A percentile compares a stretch with the other conserved stretches of the same genome.
Evolutionary conservation across 176 grass and related monocot species (phyloP).

Genomic region (Bolboschoenus planiculmis): DNA sequence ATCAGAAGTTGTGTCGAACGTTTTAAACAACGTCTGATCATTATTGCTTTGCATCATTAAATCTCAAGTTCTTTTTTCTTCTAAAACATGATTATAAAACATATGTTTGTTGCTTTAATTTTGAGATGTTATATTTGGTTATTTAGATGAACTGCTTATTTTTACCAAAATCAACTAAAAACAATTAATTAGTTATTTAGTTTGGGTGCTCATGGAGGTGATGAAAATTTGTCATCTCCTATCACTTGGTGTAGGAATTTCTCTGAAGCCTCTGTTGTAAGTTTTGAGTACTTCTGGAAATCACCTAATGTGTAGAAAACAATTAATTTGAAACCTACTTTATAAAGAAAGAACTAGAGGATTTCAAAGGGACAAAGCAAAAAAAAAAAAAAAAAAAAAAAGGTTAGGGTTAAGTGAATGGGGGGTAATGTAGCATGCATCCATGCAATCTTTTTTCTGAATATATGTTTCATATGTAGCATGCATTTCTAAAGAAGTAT

Average conservation of each 20-base stretch:
- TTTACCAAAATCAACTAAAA: background rate
- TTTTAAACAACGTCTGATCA: background rate
- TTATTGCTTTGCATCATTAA: background rate
- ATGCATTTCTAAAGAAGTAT: background rate
- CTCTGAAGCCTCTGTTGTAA: background rate
- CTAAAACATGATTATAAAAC: background rate
- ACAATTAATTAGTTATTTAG: background rate
- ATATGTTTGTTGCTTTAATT: background rate
- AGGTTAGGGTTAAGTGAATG: background rate
- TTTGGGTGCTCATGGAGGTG: background rate
- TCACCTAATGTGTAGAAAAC: background rate
- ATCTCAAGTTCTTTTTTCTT: background rate
- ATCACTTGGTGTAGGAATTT: background rate
- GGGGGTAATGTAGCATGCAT: background rate
- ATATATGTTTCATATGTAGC: background rate
- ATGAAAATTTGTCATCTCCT: background rate
- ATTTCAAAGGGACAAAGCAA: too few species aligned
- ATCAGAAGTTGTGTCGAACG: background rate
- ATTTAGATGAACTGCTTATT: background rate
- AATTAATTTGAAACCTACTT: background rate
- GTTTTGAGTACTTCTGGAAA: background rate
- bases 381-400: background rate
- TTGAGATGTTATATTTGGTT: background rate
- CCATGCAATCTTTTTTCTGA: background rate
- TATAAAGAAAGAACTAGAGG: background rate